These are phyloP conservation scores for Aspergillus incahuasiensis DNA, from an alignment of 495 filamentous ascomycete genomes.

Conservation along the genomic window DNA sequence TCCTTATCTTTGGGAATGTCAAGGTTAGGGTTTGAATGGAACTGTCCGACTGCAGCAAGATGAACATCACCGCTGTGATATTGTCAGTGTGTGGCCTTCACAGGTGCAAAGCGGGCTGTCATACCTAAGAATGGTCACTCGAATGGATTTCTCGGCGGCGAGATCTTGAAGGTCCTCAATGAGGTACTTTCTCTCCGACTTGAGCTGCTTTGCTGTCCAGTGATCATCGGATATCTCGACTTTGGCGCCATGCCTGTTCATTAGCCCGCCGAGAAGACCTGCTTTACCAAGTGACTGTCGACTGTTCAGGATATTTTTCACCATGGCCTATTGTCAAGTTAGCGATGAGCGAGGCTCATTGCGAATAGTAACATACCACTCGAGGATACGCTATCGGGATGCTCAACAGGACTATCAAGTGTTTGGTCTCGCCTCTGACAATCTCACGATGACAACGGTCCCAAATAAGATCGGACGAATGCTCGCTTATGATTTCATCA, in stretches of 20 bases:
- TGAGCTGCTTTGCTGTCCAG: conserved; percentile 95
- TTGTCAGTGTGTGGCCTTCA: neutral
- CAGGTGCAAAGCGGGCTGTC: neutral
- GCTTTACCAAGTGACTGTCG: conserved; percentile 80
- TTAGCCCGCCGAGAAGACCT: conserved; percentile 72
- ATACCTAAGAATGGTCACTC: conserved; percentile 81
- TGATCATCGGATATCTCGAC: conserved; percentile 96
- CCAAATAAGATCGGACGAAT: conserved; percentile 80
- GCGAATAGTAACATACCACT: conserved; percentile 48
- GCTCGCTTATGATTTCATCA: conserved; percentile 72
- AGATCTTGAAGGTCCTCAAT: conserved; percentile 87
- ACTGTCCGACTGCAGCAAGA: conserved; percentile 85
- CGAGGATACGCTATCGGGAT: conserved; percentile 92
- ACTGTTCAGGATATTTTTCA: conserved; percentile 73
- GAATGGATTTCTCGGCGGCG: conserved; percentile 82
- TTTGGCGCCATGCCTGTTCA: conserved; percentile 88
- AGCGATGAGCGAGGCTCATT: conserved; percentile 10
- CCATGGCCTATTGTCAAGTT: conserved; percentile 48
- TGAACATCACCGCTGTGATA: conserved; percentile 77
- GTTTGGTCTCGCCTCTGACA: conserved; percentile 74
- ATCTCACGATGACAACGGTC: conserved; percentile 79
- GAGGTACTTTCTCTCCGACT: conserved; percentile 77
- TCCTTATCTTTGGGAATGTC: conserved; percentile 76
- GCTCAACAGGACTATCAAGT: conserved; percentile 79
- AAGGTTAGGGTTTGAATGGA: conserved; percentile 83